Evolutionary conservation across 345 rosid genomes (phyloP).

Genomic region (Hibiscus syriacus): DNA sequence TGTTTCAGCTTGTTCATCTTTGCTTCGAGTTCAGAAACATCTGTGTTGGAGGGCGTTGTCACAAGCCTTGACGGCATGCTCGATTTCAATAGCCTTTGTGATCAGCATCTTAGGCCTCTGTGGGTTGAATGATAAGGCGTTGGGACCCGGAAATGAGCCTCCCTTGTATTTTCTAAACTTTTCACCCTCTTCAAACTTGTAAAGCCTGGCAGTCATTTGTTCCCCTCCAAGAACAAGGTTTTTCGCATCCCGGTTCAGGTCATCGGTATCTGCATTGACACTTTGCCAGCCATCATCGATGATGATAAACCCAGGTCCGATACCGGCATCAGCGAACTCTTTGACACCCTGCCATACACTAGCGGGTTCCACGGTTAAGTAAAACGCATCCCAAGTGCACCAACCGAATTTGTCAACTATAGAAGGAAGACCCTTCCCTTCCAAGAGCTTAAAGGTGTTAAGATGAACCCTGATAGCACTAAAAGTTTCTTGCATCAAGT

Average conservation of each 20-base stretch:
- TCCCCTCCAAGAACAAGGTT: conserved; percentile 79
- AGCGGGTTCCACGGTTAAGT: conserved; percentile 71
- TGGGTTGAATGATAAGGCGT: conserved; percentile 46
- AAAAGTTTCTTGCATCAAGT: conserved; percentile 71
- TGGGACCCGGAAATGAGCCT: conserved; percentile 41
- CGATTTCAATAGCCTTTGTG: conserved; percentile 62
- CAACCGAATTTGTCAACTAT: conserved; percentile 76
- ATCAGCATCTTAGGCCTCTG: conserved; percentile 63
- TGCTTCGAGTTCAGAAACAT: conserved; percentile 22
- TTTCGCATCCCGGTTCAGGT: conserved; percentile 36
- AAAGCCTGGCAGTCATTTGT: conserved; percentile 78
- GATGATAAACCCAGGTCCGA: conserved; percentile 64
- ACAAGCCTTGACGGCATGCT: conserved; percentile 45
- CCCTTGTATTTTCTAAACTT: conserved; percentile 60
- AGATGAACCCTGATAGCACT: conserved; percentile 66
- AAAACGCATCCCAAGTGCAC: conserved; percentile 98
- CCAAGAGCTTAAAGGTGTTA: conserved; percentile 68
- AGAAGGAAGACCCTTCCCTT: conserved; percentile 58
- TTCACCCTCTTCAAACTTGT: conserved; percentile 53
- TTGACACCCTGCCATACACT: conserved; percentile 72
- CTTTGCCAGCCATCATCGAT: conserved; percentile 94
- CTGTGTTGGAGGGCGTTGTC: conserved; percentile 33
- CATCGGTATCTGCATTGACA: conserved; percentile 43
- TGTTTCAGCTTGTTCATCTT: conserved; percentile 35
- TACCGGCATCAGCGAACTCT: conserved; percentile 58